Evolutionary conservation across 108 stramenopile species (phyloP).

Genomic region (Skeletonema marinoi): DNA sequence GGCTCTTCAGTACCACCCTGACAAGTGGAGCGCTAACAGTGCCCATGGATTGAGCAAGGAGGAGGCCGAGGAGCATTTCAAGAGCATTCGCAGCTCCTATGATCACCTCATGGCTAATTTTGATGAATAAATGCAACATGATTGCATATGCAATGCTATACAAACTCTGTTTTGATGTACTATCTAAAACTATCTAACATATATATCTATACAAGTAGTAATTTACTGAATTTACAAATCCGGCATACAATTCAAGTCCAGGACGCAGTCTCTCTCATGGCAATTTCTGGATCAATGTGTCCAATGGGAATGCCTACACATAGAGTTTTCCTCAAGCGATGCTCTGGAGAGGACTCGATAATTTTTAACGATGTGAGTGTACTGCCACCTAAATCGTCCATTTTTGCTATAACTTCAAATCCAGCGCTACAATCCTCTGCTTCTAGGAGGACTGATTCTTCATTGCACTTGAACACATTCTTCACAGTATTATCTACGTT

Average conservation of each 20-base stretch:
- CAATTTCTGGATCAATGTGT: neutral
- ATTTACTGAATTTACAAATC: no score
- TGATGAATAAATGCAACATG: conserved; percentile 2
- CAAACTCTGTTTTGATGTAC: neutral
- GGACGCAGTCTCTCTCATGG: neutral
- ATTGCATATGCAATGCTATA: neutral
- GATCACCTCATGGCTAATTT: conserved; percentile 2
- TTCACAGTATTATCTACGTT: conserved; percentile 40
- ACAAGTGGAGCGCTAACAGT: conserved; percentile 12
- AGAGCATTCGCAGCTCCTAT: conserved; percentile 22
- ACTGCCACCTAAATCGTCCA: neutral
- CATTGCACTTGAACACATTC: conserved; percentile 31
- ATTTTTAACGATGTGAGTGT: neutral
- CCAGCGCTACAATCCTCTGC: conserved; percentile 32
- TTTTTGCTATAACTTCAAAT: conserved; percentile 44
- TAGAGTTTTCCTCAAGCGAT: neutral
- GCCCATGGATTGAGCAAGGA: conserved; percentile 24
- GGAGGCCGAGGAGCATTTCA: conserved; percentile 36
- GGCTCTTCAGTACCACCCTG: conserved; percentile 20
- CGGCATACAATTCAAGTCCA: neutral
- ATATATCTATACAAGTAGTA: neutral
- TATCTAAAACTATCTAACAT: neutral
- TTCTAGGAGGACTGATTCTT: conserved; percentile 13
- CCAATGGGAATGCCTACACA: neutral
- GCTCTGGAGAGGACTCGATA: neutral